Percentiles rank a stretch among this genome's conserved stretches.
Evolutionary conservation across 257 asterid genomes (phyloP).

Genomic region (Misopates orontium): DNA sequence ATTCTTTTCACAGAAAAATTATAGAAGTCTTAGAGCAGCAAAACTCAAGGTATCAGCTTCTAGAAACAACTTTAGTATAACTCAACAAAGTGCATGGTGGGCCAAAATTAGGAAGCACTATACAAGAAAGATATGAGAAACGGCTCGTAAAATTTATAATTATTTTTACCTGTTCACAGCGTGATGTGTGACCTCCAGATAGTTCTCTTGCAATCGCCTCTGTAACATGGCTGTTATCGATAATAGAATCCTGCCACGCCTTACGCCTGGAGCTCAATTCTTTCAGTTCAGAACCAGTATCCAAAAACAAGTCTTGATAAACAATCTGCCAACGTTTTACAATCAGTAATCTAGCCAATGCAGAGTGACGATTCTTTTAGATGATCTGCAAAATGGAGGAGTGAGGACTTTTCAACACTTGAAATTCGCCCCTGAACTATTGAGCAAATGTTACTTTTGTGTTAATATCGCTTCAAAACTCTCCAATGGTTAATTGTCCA

Average conservation of each 20-base stretch:
- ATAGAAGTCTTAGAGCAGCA: too few species aligned
- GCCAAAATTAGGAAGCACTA: background rate
- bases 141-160: background rate
- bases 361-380: background rate
- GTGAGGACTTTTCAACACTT: too few species aligned
- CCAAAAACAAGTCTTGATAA: slow-evolving; percentile 39
- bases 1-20: background rate
- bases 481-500: too few species aligned
- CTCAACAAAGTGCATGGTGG: too few species aligned
- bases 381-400: too few species aligned
- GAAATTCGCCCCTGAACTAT: too few species aligned
- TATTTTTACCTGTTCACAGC: slow-evolving; percentile 45
- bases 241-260: slow-evolving; percentile 53
- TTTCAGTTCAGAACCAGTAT: slow-evolving; percentile 50
- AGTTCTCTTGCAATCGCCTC: slow-evolving; percentile 75
- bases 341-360: slow-evolving; percentile 9
- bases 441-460: too few species aligned
- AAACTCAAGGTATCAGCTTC: too few species aligned
- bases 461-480: too few species aligned
- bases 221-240: slow-evolving; percentile 42
- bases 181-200: slow-evolving; percentile 73
- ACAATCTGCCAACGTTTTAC: slow-evolving; percentile 37
- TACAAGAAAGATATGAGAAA: background rate
- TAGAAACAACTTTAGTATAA: too few species aligned
- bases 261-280: slow-evolving; percentile 68